Conservation (phyloP, 352 stramenopile species). For the Phytophthora aleatoria region DNA sequence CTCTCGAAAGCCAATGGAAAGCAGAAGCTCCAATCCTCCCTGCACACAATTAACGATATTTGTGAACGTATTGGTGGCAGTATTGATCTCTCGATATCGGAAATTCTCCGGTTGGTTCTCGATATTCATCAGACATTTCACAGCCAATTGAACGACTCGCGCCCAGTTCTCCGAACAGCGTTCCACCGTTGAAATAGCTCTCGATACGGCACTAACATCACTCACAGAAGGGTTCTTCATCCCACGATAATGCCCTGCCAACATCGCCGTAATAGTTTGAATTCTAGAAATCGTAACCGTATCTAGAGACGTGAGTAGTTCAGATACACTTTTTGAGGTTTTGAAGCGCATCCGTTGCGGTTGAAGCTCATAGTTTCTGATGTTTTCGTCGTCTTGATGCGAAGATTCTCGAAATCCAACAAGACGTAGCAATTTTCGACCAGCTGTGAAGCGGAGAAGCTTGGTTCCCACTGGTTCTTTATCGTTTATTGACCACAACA, state of each 20-base stretch:
- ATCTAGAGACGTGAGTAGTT: conserved; percentile 29
- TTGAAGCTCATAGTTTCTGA: conserved; percentile 35
- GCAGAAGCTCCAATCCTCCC: conserved; percentile 48
- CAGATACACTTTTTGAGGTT: conserved; percentile 26
- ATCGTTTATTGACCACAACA: conserved; percentile 39
- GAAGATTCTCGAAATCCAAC: conserved; percentile 37
- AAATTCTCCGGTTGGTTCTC: conserved; percentile 47
- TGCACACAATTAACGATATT: conserved; percentile 38
- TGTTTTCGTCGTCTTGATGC: neutral
- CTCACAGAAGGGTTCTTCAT: conserved; percentile 48
- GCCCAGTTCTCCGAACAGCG: conserved; percentile 31
- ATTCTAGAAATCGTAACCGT: conserved; percentile 34
- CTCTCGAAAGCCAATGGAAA: conserved; percentile 61
- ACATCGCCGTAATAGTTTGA: conserved; percentile 44
- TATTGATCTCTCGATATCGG: conserved; percentile 60
- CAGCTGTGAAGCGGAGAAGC: conserved; percentile 26
- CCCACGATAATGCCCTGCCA: conserved; percentile 50
- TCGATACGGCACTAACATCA: conserved; percentile 57
- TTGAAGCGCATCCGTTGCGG: conserved; percentile 49
- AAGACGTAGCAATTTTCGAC: conserved; percentile 42
- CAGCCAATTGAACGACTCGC: conserved; percentile 44
- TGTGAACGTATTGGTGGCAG: conserved; percentile 51
- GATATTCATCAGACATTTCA: conserved; percentile 62
- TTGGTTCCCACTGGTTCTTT: conserved; percentile 31
- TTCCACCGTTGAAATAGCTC: conserved; percentile 33